phyloP scores from a whole-genome alignment of 1,284 basidiomycete genomes.

The Papiliotrema fonsecae region DNA sequence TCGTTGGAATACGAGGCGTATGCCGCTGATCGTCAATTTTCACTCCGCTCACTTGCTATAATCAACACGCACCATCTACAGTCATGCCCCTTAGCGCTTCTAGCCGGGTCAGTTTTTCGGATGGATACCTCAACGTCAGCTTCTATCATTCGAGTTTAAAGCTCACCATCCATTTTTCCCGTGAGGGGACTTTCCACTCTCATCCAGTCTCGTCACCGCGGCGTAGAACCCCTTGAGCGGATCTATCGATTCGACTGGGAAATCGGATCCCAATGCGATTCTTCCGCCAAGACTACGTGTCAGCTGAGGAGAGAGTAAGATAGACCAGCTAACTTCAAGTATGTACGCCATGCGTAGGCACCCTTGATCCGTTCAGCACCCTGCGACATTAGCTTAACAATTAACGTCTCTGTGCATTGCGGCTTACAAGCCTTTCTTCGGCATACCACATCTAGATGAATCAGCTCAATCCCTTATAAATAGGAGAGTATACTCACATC shows the following conservation, averaged over 20 bases:
- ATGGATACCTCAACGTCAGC: conserved; percentile 58
- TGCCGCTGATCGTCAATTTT: conserved; percentile 52
- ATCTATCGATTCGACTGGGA: conserved; percentile 67
- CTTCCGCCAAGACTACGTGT: conserved; percentile 50
- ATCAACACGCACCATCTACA: conserved; percentile 53
- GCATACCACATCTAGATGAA: conserved; percentile 76
- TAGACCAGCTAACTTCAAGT: conserved; percentile 57
- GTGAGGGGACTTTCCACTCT: conserved; percentile 71
- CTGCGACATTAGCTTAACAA: too few relatives aligned
- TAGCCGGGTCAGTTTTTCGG: conserved; percentile 64
- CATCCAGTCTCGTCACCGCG: conserved; percentile 67
- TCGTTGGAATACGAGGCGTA: conserved; percentile 71
- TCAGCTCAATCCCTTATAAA: background rate
- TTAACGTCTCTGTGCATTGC: too few relatives aligned
- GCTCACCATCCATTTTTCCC: conserved; percentile 71
- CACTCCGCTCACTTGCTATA: background rate
- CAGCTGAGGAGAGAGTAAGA: conserved; percentile 1
- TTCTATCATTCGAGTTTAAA: conserved; percentile 4
- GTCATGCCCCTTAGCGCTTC: conserved; percentile 72
- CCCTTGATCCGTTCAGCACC: conserved; percentile 73
- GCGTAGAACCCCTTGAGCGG: conserved; percentile 70
- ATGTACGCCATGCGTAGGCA: conserved; percentile 80
- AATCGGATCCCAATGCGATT: conserved; percentile 81
- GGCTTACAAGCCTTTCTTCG: conserved; percentile 57
- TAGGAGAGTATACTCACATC: conserved; percentile 31